Evolutionary conservation across 148 eudicot species (phyloP), one percentile per base, ranked within the genome.

Genomic region (Oxyria digyna): DNA sequence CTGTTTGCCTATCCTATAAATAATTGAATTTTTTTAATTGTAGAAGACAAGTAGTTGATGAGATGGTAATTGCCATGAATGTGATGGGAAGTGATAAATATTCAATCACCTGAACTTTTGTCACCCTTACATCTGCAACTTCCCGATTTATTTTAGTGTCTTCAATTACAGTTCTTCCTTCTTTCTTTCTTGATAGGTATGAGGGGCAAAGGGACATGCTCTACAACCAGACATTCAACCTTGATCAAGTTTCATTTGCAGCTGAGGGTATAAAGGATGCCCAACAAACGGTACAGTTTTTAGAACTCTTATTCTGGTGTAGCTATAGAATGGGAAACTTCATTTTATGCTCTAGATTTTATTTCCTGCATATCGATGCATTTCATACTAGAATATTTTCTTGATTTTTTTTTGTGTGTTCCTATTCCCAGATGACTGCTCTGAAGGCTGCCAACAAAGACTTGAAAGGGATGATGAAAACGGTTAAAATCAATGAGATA

Each of bases 131-230:
- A 2, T 23, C n/a, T 10, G 31, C 6, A 9, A 24, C 5, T 54
- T 54, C 24, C 11, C 62, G 24, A 14, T 54, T 54, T 0, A 54
- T 23, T 10, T 54, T 31, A 24, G 23, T 54, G 62, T 54, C 62
- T 54, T 26, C 14, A 27, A 15, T 42, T 62, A 26, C 9, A 11
- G 49, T 11, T 55, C 32, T 31, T 33, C 27, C 12, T 29, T 38
- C 64, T 70, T n/a, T n/a, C 7, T n/a, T 18, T 69, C 64, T 70
- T 71, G 52, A 57, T 83, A 94, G 98, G 91, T 90, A 94, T 72
- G 98, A 94, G 78, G 91, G 88, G 74, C 98, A 94, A 75, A 96
- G 98, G 71, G 96, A 94, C 72, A 94, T 88, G 96, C 92, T 94
- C 17, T 90, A 88, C 83, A 94, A 87, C 77, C 98, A 90, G 72